Conservation (phyloP, 2,329 filamentous ascomycete genomes). For the Sporothrix curviconia region DNA sequence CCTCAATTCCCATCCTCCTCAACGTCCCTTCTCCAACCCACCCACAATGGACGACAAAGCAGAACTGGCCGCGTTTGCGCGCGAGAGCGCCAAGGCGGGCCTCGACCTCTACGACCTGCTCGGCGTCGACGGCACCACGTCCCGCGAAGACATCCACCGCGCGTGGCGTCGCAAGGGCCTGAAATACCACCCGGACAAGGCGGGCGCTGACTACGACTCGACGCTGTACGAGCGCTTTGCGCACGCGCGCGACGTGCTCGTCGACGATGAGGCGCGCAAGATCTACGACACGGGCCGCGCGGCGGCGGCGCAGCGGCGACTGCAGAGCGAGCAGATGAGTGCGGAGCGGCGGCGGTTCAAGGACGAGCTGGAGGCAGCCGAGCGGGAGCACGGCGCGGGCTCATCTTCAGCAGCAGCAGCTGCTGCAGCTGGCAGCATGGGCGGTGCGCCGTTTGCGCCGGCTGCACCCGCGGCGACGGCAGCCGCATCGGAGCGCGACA, state of each 20-base stretch:
- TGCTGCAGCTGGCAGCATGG: no score
- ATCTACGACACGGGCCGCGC: constrained; percentile 73
- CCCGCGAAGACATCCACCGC: constrained; percentile 68
- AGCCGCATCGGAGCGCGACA: constrained; percentile 24
- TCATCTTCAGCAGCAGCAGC: constrained; percentile 28
- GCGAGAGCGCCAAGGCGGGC: constrained; percentile 54
- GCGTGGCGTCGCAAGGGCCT: constrained; percentile 73
- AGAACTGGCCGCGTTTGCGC: constrained; percentile 47
- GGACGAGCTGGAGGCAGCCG: constrained; percentile 76
- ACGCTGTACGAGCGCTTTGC: constrained; percentile 80
- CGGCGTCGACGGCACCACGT: constrained; percentile 55
- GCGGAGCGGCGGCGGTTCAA: constrained; percentile 68
- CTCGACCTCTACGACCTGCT: constrained; percentile 75
- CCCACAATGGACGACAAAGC: constrained; percentile 28
- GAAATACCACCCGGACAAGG: constrained; percentile 93
- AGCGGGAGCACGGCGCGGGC: constrained; percentile 48
- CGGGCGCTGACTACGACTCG: constrained; percentile 65
- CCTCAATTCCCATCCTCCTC: neutral
- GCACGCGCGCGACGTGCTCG: constrained; percentile 78
- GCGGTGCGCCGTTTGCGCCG: constrained; percentile 24
- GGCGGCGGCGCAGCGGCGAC: constrained; percentile 61
- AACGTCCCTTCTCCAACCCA: neutral
- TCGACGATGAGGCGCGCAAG: constrained; percentile 61
- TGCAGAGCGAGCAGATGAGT: constrained; percentile 67
- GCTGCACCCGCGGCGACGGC: neutral